A percentile compares a stretch with the other conserved stretches of the same genome.
phyloP scores from a whole-genome alignment of 2,329 filamentous ascomycete species.

The Pestalotiopsis sp. region DNA sequence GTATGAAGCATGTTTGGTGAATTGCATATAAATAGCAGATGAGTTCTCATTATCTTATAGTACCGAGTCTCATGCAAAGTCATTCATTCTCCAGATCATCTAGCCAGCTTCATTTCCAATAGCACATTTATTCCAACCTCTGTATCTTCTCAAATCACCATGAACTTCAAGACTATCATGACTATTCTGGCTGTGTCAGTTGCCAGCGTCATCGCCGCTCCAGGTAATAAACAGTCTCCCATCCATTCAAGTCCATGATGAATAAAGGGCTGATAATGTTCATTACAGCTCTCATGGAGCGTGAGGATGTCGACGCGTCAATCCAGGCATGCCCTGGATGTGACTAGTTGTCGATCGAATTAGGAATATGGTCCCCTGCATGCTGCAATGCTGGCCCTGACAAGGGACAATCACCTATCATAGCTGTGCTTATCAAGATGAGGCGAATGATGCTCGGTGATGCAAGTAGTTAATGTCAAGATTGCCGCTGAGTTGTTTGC shows the following conservation, averaged over 20 bases:
- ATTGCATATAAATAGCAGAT: no score
- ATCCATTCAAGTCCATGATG: neutral
- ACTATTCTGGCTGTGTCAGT: neutral
- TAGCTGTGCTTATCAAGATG: no score
- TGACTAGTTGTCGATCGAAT: no score
- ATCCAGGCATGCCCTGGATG: no score
- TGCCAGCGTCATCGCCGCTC: neutral
- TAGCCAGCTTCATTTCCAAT: neutral
- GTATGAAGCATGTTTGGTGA: no score
- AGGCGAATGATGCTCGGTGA: no score
- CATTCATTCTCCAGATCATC: neutral
- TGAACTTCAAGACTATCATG: slow-evolving; percentile 10
- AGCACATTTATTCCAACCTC: neutral
- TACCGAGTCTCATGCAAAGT: no score
- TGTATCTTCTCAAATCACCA: neutral
- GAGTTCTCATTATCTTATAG: no score
- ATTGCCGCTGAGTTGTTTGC: no score
- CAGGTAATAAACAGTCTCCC: neutral
- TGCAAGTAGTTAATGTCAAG: no score
- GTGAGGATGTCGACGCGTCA: neutral
- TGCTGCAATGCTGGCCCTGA: neutral
- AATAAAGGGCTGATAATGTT: neutral
- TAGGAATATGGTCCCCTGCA: neutral
- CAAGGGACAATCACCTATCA: neutral
- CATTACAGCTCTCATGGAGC: neutral